Conservation (phyloP, 495 filamentous ascomycete genomes). For the Neurospora pannonica region DNA sequence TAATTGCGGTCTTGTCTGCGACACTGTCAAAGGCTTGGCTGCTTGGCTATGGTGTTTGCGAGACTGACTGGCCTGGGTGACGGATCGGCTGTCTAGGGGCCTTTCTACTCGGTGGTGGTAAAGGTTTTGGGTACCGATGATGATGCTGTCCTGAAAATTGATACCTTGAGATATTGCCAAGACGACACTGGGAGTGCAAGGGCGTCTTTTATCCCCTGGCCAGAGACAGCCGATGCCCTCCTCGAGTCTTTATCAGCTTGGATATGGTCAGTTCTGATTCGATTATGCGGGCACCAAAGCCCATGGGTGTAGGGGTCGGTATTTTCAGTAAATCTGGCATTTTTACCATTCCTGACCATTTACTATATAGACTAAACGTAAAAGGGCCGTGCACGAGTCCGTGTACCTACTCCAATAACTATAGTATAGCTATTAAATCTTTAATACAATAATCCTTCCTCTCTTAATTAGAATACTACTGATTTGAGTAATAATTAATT, state of each 20-base stretch:
- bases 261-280: not conserved
- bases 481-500: no score
- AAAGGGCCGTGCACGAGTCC: no score
- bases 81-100: not conserved
- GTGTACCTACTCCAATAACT: no score
- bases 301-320: no score
- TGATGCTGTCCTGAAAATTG: not conserved
- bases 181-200: not conserved
- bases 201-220: not conserved
- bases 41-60: not conserved
- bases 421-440: no score
- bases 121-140: not conserved
- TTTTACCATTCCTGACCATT: no score
- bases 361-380: no score
- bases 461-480: no score
- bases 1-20: not conserved
- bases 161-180: not conserved
- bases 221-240: not conserved
- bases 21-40: not conserved
- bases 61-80: not conserved
- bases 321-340: no score
- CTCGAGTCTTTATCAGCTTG: not conserved
- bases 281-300: not conserved
- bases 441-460: no score
- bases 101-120: not conserved